Evolutionary conservation across 2,329 filamentous ascomycete genomes (phyloP).

Genomic region (Parasarocladium wereldwijsianum): DNA sequence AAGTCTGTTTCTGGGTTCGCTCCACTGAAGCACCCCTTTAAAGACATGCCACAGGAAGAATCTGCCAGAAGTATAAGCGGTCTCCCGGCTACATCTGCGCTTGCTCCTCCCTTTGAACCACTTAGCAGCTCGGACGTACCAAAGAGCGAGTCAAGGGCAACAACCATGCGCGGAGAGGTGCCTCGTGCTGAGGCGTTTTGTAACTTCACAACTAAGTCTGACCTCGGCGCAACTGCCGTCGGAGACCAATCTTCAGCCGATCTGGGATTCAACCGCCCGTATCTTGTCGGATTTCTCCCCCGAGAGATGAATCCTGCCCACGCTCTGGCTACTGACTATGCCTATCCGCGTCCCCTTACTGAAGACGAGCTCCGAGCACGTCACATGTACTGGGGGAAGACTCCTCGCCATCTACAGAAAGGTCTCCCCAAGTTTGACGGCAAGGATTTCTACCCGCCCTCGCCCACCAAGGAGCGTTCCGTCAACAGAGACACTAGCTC

Average conservation of each 20-base stretch:
- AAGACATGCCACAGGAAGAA: no score
- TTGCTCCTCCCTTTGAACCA: constrained; percentile 34
- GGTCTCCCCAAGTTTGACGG: constrained; percentile 50
- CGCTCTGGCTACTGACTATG: constrained; percentile 31
- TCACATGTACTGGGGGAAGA: constrained; percentile 45
- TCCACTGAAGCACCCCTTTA: constrained; percentile 8
- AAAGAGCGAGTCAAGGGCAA: not conserved
- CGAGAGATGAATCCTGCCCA: constrained; percentile 24
- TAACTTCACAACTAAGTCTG: no score
- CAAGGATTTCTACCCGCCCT: constrained; percentile 47
- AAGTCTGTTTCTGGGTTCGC: constrained; percentile 13
- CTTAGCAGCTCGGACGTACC: constrained; percentile 9
- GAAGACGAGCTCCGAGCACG: constrained; percentile 44
- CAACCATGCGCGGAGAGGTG: no score
- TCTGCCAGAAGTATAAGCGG: constrained; percentile 9
- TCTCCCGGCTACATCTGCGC: constrained; percentile 29
- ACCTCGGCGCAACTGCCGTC: no score
- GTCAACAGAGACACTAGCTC: constrained; percentile 2
- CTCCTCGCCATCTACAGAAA: constrained; percentile 31
- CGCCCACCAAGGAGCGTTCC: constrained; percentile 27
- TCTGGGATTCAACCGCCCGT: constrained; percentile 20
- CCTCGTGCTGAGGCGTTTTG: not conserved
- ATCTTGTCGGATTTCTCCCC: constrained; percentile 39
- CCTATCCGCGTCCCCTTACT: constrained; percentile 41
- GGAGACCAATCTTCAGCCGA: not conserved